Conservation (phyloP, 148 eudicot species). For the Dianthus caryophyllus region DNA sequence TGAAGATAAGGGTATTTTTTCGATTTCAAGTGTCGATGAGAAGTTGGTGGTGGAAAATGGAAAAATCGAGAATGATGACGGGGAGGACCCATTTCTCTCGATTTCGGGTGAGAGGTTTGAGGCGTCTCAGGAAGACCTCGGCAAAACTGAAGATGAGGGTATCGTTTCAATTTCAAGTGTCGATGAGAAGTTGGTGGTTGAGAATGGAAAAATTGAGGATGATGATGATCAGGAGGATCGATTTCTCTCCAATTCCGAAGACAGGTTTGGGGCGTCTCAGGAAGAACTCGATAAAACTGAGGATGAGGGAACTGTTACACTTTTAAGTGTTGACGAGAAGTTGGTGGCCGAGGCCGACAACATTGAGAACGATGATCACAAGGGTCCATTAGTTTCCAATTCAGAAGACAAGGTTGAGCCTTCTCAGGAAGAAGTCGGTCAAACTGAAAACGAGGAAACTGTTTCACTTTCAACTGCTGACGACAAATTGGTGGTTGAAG, state of each 20-base stretch:
- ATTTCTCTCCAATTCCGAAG: not conserved
- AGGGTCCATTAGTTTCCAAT: conserved; percentile 5
- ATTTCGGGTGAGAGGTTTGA: not conserved
- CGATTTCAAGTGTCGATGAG: conserved; percentile 5
- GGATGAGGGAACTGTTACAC: conserved; percentile 9
- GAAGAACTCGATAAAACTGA: conserved; percentile 1
- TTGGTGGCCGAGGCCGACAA: conserved; percentile 2
- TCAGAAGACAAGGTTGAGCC: not conserved
- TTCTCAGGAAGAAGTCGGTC: conserved; percentile 1
- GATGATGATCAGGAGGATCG: conserved; percentile 19
- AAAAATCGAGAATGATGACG: conserved; percentile 1
- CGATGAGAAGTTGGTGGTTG: not conserved
- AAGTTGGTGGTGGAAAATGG: not conserved
- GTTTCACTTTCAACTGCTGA: not conserved
- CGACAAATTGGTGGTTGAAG: conserved; percentile 8
- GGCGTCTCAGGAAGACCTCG: not conserved
- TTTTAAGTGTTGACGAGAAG: not conserved
- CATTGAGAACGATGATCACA: conserved; percentile 10
- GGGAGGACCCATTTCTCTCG: not conserved
- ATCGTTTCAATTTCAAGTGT: not conserved
- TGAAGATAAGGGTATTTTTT: conserved; percentile 11
- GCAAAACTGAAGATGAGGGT: not conserved
- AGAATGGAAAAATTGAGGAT: not conserved
- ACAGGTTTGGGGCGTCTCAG: not conserved
- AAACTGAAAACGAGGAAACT: conserved; percentile 10